Conservation (phyloP, 768 basidiomycete species). For the Mrakia hoshinonis region DNA sequence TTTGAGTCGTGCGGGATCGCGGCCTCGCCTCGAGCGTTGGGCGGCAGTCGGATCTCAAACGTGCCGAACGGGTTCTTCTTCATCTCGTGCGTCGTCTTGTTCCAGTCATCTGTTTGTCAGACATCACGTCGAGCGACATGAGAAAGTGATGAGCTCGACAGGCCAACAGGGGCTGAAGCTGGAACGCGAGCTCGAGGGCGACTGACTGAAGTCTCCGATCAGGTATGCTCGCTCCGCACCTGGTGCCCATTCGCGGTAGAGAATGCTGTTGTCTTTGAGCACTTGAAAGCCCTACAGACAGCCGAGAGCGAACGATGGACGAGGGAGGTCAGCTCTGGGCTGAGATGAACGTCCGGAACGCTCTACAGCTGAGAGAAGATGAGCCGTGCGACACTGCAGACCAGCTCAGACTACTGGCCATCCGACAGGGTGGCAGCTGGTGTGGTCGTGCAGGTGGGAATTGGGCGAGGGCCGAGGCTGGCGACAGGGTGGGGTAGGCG, state of each 20-base stretch:
- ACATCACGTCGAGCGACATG: background rate
- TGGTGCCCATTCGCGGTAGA: constrained; percentile 95
- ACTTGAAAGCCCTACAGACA: constrained; percentile 58
- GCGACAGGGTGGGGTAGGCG: too few relatives aligned
- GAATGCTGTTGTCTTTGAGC: constrained; percentile 55
- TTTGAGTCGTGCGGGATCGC: constrained; percentile 92
- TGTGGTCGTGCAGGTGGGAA: too few relatives aligned
- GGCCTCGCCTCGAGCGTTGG: constrained; percentile 57
- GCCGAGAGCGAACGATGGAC: background rate
- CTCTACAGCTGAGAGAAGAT: background rate
- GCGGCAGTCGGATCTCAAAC: constrained; percentile 74
- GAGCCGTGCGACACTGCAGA: too few relatives aligned
- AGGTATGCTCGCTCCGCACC: constrained; percentile 71
- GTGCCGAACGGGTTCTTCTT: constrained; percentile 73
- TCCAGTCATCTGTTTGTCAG: constrained; percentile 66
- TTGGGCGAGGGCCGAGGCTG: too few relatives aligned
- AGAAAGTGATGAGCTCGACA: background rate
- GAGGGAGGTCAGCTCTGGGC: background rate
- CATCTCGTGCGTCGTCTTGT: constrained; percentile 76
- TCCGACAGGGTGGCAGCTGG: too few relatives aligned
- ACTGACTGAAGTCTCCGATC: constrained; percentile 95
- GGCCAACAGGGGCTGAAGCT: background rate
- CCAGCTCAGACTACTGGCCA: too few relatives aligned
- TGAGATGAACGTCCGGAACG: background rate
- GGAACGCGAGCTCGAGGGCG: constrained; percentile 22